Percentiles rank a stretch among this genome's conserved stretches.
Conservation (phyloP, 2,329 filamentous ascomycete genomes). For the Hypoxylon sp. region DNA sequence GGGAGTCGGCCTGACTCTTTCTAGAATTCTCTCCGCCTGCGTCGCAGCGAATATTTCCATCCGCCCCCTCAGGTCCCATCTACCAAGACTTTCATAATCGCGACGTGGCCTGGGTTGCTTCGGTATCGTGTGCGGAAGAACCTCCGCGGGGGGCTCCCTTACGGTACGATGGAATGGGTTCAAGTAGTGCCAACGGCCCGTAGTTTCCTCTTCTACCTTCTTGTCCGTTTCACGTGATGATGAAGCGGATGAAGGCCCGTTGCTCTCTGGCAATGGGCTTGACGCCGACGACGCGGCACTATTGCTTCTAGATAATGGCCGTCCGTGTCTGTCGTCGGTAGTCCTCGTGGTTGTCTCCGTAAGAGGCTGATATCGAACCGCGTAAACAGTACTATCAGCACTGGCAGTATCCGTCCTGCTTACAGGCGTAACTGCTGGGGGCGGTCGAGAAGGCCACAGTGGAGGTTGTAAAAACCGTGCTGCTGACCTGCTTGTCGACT, state of each 20-base stretch:
- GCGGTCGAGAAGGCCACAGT: slow-evolving; percentile 69
- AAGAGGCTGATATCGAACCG: slow-evolving; percentile 71
- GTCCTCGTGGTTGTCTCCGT: slow-evolving; percentile 66
- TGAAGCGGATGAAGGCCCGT: slow-evolving; percentile 29
- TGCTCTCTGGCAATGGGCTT: slow-evolving; percentile 37
- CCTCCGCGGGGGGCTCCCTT: slow-evolving; percentile 53
- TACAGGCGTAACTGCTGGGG: slow-evolving; percentile 68
- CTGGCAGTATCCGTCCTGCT: slow-evolving; percentile 75
- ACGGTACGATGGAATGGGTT: slow-evolving; percentile 47
- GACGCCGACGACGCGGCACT: slow-evolving; percentile 52
- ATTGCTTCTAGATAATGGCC: slow-evolving; percentile 56
- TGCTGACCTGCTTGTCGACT: slow-evolving; percentile 48
- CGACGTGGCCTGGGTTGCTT: slow-evolving; percentile 45
- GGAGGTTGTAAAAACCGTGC: slow-evolving; percentile 63
- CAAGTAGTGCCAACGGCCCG: slow-evolving; percentile 44
- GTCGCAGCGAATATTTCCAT: slow-evolving; percentile 73
- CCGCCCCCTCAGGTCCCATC: slow-evolving; percentile 71
- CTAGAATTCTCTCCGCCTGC: slow-evolving; percentile 72
- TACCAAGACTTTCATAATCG: slow-evolving; percentile 51
- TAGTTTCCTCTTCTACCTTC: slow-evolving; percentile 21
- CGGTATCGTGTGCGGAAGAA: slow-evolving; percentile 52
- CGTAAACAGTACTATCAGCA: slow-evolving; percentile 75
- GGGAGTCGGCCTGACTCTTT: slow-evolving; percentile 67
- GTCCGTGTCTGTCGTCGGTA: slow-evolving; percentile 57
- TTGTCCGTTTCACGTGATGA: slow-evolving; percentile 20